Percentiles rank a stretch among this genome's conserved stretches.
These are phyloP conservation scores for Linnemannia hyalina DNA, from an alignment of 192 early-diverging fungal species.

Conservation along the genomic window DNA sequence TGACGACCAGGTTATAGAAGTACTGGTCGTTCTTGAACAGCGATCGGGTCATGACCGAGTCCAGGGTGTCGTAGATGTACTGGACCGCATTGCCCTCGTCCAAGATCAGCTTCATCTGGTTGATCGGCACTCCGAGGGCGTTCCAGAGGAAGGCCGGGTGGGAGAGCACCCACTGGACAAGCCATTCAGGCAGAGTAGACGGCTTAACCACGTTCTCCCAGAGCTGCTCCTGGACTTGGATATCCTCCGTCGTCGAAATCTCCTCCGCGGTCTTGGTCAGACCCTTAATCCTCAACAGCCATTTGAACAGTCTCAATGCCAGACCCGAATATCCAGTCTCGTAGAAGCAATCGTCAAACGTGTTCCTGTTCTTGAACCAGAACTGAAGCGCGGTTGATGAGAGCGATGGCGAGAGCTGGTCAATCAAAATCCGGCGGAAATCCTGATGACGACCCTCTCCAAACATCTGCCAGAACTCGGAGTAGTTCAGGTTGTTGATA, in stretches of 20 bases:
- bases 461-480: conserved; percentile 85
- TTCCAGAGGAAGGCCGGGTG: conserved; percentile 89
- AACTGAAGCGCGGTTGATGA: conserved; percentile 82
- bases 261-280: conserved; percentile 65
- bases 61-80: conserved; percentile 86
- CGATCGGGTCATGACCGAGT: conserved; percentile 75
- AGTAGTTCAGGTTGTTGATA: conserved; percentile 70
- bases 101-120: conserved; percentile 88
- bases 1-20: conserved; percentile 86
- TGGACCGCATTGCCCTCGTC: conserved; percentile 82
- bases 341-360: conserved; percentile 76
- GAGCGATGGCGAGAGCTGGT: conserved; percentile 77
- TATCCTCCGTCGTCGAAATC: conserved; percentile 65
- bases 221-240: conserved; percentile 72
- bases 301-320: conserved; percentile 77
- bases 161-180: conserved; percentile 76
- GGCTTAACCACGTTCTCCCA: conserved; percentile 79
- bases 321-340: conserved; percentile 89
- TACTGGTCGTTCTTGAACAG: conserved; percentile 82
- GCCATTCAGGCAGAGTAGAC: conserved; percentile 67
- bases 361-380: conserved; percentile 77
- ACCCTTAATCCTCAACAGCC: conserved; percentile 70
- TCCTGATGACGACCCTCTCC: conserved; percentile 74
- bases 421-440: conserved; percentile 74
- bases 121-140: conserved; percentile 86